Base-by-base conservation (phyloP, 129 eudicot species). In the Helianthus annuus region DNA sequence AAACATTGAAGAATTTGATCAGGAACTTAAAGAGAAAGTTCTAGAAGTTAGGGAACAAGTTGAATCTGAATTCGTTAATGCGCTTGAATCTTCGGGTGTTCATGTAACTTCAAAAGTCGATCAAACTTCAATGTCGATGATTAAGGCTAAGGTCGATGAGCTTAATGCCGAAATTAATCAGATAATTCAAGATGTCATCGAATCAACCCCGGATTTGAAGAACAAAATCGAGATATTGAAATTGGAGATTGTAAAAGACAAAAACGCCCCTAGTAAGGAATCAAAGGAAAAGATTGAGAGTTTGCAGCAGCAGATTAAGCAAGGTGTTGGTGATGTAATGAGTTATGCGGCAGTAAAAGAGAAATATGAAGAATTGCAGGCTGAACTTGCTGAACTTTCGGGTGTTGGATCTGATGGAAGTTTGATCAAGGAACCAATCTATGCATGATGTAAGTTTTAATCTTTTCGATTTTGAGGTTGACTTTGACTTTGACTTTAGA, bases 171-270 rank as follows among this genome's bases (percentile, higher is more conserved):
- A 92, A 66, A 82, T 78, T 36, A 68, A 77, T 7, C 66, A 70
- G 40, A 79, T 75, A 59, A 87, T 89, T 53, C 75, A 86, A 64
- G 84, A 86, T 52, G 78, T 80, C 36, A 83, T 84, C 15, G 82
- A 67, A 64, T 86, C 92, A 51, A 71, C 95, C 19, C 82, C 82
- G 8, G 88, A 85, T 49, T 68, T 92, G 83, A 89, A 83, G 62
- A 83, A 76, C 58, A 89, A 81, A 64, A 79, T 89, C 1, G 88
- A 89, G 61, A 45, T 74, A 80, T 65, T 92, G 66, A 89, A 85
- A 62, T 16, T 69, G 44, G 95, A 83, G 79, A 77, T 68, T 11
- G 76, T 36, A 27, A 89, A 79, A 71, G 84, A 85, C 54, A 85
- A 83, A 27, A 82, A 76, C 29, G 5, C 73, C 27, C 88, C 95